These are phyloP conservation scores for Aspergillus ostianus DNA, from an alignment of 495 filamentous ascomycete species.

Conservation along the genomic window DNA sequence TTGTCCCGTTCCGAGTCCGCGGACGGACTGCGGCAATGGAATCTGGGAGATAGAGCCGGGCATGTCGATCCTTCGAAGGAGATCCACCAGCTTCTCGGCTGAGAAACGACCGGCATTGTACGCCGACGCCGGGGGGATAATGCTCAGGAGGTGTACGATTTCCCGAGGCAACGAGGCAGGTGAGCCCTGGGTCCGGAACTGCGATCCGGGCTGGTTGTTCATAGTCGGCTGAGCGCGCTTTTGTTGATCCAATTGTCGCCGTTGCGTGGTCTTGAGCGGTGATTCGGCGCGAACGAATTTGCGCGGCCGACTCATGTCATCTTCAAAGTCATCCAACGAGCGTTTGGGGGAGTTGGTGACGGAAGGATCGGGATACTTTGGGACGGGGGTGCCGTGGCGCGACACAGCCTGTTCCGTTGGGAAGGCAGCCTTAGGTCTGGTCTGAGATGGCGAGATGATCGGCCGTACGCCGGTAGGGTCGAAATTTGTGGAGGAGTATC, in stretches of 20 bases:
- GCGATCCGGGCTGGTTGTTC: slow-evolving; percentile 31
- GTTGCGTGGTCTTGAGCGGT: slow-evolving; percentile 81
- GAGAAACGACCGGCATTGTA: slow-evolving; percentile 69
- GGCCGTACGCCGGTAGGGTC: slow-evolving; percentile 75
- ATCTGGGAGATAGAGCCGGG: slow-evolving; percentile 54
- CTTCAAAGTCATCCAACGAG: slow-evolving; percentile 71
- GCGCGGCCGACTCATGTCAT: slow-evolving; percentile 65
- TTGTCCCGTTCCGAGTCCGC: slow-evolving; percentile 30
- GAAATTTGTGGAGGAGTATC: slow-evolving; percentile 66
- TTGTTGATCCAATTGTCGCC: slow-evolving; percentile 77
- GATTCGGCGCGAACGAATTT: slow-evolving; percentile 82
- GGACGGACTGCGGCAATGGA: slow-evolving; percentile 36
- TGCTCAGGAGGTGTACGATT: slow-evolving; percentile 75
- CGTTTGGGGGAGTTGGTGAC: slow-evolving; percentile 75
- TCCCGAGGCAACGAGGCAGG: slow-evolving; percentile 67
- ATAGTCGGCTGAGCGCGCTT: slow-evolving; percentile 48
- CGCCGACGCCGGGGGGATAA: slow-evolving; percentile 72
- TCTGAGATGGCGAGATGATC: slow-evolving; percentile 81
- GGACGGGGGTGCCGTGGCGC: slow-evolving; percentile 54
- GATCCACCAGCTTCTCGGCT: slow-evolving; percentile 67
- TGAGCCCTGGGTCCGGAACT: slow-evolving; percentile 44
- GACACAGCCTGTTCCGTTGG: slow-evolving; percentile 34
- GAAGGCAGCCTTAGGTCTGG: slow-evolving; percentile 54
- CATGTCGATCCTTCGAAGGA: slow-evolving; percentile 65
- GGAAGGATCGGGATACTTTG: slow-evolving; percentile 46